Conservation (phyloP, 2,329 filamentous ascomycete species). For the Paecilomyces sp. region DNA sequence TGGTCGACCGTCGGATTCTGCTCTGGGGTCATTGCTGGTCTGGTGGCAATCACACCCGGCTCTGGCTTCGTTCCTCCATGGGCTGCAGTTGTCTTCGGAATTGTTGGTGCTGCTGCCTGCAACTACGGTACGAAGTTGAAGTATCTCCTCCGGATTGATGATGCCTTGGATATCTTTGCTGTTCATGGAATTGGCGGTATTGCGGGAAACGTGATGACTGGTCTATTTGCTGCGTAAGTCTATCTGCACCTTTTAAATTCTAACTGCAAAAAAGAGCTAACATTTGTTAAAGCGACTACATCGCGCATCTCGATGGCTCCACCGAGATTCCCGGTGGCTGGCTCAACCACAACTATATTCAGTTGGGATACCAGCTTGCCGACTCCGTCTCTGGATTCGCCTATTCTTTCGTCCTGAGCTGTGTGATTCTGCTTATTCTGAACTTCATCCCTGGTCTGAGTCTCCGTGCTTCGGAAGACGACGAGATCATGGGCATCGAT, state of each 20-base stretch:
- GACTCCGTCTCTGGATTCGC: conserved; percentile 68
- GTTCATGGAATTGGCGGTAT: conserved; percentile 73
- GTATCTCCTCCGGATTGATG: conserved; percentile 72
- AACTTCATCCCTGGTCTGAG: conserved; percentile 70
- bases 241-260: not conserved
- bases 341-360: conserved; percentile 76
- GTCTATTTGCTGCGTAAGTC: conserved; percentile 67
- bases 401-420: conserved; percentile 74
- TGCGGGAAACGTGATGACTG: conserved; percentile 72
- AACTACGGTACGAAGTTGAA: conserved; percentile 92
- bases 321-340: conserved; percentile 66
- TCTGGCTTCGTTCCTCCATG: conserved; percentile 81
- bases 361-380: conserved; percentile 75
- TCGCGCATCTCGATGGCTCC: conserved; percentile 69
- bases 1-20: conserved; percentile 94
- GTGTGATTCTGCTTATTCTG: conserved; percentile 71
- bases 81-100: conserved; percentile 73
- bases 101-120: conserved; percentile 67
- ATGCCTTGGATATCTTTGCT: conserved; percentile 82
- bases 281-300: conserved; percentile 54
- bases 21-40: conserved; percentile 77
- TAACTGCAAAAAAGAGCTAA: not conserved
- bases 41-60: conserved; percentile 82
- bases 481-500: conserved; percentile 78
- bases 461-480: conserved; percentile 67